Percentiles rank a stretch among this genome's conserved stretches.
Evolutionary conservation across 2,329 filamentous ascomycete species (phyloP).

Genomic region (Nothophaeocryptopus gaeumannii): DNA sequence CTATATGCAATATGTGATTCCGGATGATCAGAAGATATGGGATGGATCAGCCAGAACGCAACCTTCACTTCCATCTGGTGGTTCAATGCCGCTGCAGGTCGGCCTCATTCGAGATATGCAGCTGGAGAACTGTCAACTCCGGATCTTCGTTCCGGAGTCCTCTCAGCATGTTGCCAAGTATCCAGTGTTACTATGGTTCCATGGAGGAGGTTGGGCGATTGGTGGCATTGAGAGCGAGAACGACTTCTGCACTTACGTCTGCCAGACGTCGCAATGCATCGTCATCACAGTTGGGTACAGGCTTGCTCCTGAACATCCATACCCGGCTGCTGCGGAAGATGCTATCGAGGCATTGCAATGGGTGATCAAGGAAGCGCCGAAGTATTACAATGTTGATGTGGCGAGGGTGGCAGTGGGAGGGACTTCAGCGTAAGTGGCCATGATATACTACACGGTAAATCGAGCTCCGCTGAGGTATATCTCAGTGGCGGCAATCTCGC

Average conservation of each 20-base stretch:
- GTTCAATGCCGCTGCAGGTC: slow-evolving; percentile 14
- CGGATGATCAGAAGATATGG: slow-evolving; percentile 19
- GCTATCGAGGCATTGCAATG: slow-evolving; percentile 47
- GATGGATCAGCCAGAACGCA: slow-evolving; percentile 16
- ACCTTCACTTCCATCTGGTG: slow-evolving; percentile 10
- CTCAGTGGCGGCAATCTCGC: slow-evolving; percentile 20
- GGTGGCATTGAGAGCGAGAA: slow-evolving; percentile 23
- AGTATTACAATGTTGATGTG: slow-evolving; percentile 16
- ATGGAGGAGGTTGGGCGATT: slow-evolving; percentile 18
- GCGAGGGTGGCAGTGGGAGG: slow-evolving; percentile 20
- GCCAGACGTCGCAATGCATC: slow-evolving; percentile 18
- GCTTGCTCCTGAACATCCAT: slow-evolving; percentile 47
- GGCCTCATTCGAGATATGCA: slow-evolving; percentile 15
- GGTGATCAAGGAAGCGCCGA: slow-evolving; percentile 23
- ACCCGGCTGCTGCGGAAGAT: slow-evolving; percentile 45
- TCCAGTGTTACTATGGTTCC: slow-evolving; percentile 8
- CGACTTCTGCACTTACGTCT: slow-evolving; percentile 23
- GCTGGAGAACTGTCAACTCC: slow-evolving; percentile 16
- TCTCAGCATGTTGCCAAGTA: slow-evolving; percentile 9
- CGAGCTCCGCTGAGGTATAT: background rate
- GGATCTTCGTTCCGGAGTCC: slow-evolving; percentile 20
- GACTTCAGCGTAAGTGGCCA: slow-evolving; percentile 12
- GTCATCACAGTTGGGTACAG: slow-evolving; percentile 34
- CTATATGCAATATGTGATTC: slow-evolving; percentile 19
- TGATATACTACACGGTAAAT: background rate